Percentiles rank a stretch among this genome's conserved stretches.
Conservation (phyloP, 2,329 filamentous ascomycete genomes). For the Fusarium longipes region DNA sequence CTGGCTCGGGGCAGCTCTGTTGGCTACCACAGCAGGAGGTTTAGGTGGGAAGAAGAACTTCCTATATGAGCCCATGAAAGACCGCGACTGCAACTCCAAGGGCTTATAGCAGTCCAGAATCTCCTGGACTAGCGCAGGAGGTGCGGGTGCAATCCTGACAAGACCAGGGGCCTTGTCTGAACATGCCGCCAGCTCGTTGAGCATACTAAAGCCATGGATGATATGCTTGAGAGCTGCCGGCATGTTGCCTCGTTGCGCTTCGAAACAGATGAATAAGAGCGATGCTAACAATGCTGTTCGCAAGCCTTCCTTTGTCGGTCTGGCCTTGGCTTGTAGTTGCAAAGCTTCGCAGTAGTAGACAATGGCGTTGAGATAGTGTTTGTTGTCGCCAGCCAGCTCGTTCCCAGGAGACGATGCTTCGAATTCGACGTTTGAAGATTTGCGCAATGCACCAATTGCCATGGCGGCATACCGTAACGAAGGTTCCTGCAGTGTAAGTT, state of each 20-base stretch:
- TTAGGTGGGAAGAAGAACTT: constrained; percentile 50
- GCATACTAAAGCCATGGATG: constrained; percentile 55
- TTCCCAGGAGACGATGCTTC: constrained; percentile 28
- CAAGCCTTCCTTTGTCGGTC: constrained; percentile 51
- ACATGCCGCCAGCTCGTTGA: constrained; percentile 54
- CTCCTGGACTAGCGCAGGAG: constrained; percentile 53
- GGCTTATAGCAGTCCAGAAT: constrained; percentile 56
- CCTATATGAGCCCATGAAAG: constrained; percentile 54
- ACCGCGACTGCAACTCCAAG: constrained; percentile 54
- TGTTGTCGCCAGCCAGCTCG: constrained; percentile 47
- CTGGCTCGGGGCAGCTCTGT: constrained; percentile 8
- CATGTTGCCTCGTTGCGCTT: constrained; percentile 54
- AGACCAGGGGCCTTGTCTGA: constrained; percentile 51
- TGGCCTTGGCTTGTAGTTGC: constrained; percentile 54
- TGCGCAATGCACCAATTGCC: constrained; percentile 55
- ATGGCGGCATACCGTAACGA: constrained; percentile 55
- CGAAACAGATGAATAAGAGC: constrained; percentile 56
- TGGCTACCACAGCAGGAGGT: constrained; percentile 12
- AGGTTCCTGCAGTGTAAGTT: constrained; percentile 53
- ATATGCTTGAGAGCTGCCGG: constrained; percentile 56
- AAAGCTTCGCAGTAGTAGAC: constrained; percentile 56
- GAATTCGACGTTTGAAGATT: constrained; percentile 46
- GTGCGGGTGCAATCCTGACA: constrained; percentile 53
- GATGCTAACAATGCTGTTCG: constrained; percentile 55
- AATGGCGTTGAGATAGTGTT: constrained; percentile 55